Evolutionary conservation across 768 basidiomycete genomes (phyloP), one percentile per base, ranked within the genome.

Genomic region (Leucocoprinus leucothites): DNA sequence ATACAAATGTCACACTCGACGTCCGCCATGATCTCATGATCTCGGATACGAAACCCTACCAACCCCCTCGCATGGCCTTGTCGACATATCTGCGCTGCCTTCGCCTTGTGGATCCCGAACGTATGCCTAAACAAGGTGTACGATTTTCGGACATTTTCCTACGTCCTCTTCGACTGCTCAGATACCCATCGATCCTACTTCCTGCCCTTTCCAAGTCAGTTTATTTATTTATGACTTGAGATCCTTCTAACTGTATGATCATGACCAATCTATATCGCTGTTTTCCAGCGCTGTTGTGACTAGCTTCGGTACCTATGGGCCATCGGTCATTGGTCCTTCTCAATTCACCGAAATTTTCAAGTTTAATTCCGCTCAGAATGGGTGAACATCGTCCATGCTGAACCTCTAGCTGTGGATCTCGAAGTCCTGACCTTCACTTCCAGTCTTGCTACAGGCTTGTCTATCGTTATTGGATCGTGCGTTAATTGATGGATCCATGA

Each of bases 361-460:
- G 13, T 74, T 73, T 48, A 66, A 71, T 53, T 69, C 71, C 5
- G 68, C 69, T 11, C 62, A 63, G 3, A 71, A 71, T 50, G 71
- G 70, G 72, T 72, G 51, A 47, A 59, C 16, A 28, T 56, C n/a
- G n/a, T 21, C 18, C 25, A 9, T 22, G 34, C 50, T 57, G 21
- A n/a, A n/a, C n/a, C n/a, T n/a, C n/a, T n/a, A n/a, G n/a, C n/a
- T n/a, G n/a, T n/a, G n/a, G n/a, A n/a, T n/a, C n/a, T n/a, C n/a
- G n/a, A n/a, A n/a, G n/a, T n/a, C n/a, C n/a, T n/a, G n/a, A n/a
- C n/a, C n/a, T n/a, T n/a, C n/a, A n/a, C n/a, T n/a, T n/a, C n/a
- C n/a, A 73, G 71, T 11, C 59, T 73, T 11, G 69, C 71, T 9
- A 71, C 68, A 48, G 71, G 71, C 9, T 60, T 71, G n/a, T 69